Evolutionary conservation across 1,284 basidiomycete genomes (phyloP), one percentile per base, ranked within the genome.

Genomic region (Taiwanofungus camphoratus): DNA sequence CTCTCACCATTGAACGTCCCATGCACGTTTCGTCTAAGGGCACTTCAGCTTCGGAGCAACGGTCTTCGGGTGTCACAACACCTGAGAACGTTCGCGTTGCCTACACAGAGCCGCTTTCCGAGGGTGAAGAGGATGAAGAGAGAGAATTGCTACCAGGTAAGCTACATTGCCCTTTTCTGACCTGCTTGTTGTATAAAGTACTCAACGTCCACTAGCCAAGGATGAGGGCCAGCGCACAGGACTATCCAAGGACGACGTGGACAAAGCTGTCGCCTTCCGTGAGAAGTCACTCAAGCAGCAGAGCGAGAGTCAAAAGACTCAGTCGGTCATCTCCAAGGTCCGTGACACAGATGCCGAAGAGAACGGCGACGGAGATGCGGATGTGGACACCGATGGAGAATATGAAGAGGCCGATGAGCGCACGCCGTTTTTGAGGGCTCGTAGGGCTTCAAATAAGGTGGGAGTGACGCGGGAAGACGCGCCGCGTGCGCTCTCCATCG

Each of bases 101-200:
- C 11, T 95, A 95, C 57, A 73, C 78, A 21, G 92, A 96, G 58
- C 92, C 92, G 1, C 69, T 91, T 4, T 94, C 91, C 2, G 93
- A 96, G 60, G 93, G 91, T 31, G 90, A 92, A 56, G 88, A 89
- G 13, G 91, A 95, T 45, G 87, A 89, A 52, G 76, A 73, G 38
- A 79, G 81, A 56, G 77, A 83, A 32, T 58, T 81, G 21, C 70
- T 73, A 2, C 79, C 84, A 11, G 59, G 58, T 61, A 39, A 20
- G 56, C 36, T 21, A 2, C 6, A 24, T n/a, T 26, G 13, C 1
- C 5, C 18, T n/a, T n/a, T n/a, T 11, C n/a, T 29, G 15, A 13
- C 16, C 37, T 7, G 19, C 33, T 29, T 29, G 26, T 9, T n/a
- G 26, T 29, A n/a, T n/a, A n/a, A n/a, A n/a, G n/a, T 47, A 3